Evolutionary conservation across 306 rosid genomes (phyloP).

Genomic region (Senna siamea): DNA sequence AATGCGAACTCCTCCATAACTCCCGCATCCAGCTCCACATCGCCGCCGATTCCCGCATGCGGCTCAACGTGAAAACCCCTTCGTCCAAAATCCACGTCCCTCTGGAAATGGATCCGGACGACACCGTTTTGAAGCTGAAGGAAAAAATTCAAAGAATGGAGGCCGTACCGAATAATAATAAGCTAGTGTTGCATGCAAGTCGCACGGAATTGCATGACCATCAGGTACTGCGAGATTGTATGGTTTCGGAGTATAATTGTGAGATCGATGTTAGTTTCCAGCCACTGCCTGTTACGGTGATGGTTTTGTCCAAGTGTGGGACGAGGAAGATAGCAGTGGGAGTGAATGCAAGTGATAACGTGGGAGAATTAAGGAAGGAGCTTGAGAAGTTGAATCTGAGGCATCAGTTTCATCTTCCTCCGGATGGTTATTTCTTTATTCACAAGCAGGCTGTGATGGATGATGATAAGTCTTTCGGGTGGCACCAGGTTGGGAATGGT

Average conservation of each 20-base stretch:
- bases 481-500: slow-evolving; percentile 71
- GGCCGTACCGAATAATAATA: slow-evolving; percentile 19
- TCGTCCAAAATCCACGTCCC: slow-evolving; percentile 36
- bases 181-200: slow-evolving; percentile 35
- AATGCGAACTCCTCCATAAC: slow-evolving; percentile 57
- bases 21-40: slow-evolving; percentile 52
- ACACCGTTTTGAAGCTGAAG: slow-evolving; percentile 54
- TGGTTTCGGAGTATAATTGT: slow-evolving; percentile 31
- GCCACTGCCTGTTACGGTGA: slow-evolving; percentile 31
- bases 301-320: slow-evolving; percentile 50
- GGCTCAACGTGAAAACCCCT: slow-evolving; percentile 48
- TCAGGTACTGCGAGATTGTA: slow-evolving; percentile 42
- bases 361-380: slow-evolving; percentile 76
- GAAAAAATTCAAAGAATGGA: slow-evolving; percentile 59
- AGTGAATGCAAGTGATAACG: slow-evolving; percentile 56
- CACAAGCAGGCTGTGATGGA: slow-evolving; percentile 78
- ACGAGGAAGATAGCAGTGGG: slow-evolving; percentile 57
- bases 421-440: slow-evolving; percentile 74
- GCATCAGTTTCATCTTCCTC: slow-evolving; percentile 53
- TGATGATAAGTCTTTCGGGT: slow-evolving; percentile 64
- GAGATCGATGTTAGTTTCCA: slow-evolving; percentile 55
- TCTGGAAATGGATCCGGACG: slow-evolving; percentile 49
- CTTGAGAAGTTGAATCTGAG: slow-evolving; percentile 55
- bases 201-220: slow-evolving; percentile 52
- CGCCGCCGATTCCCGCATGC: slow-evolving; percentile 34